Percentiles rank a stretch among this genome's conserved stretches.
Conservation (phyloP, 805 yeast species). For the Suhomyces sp. region DNA sequence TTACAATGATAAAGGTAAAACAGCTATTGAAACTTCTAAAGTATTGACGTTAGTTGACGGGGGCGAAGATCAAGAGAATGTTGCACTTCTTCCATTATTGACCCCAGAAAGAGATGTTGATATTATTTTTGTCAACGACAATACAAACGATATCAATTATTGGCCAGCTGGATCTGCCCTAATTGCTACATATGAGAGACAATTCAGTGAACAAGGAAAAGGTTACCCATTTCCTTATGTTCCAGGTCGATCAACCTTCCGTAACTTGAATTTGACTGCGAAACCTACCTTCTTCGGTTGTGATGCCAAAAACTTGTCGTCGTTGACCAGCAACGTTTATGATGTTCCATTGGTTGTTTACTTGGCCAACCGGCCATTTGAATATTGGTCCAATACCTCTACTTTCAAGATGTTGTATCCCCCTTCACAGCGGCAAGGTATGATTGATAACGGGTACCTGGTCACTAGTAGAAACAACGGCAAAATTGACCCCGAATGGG, state of each 20-base stretch:
- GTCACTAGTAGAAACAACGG: conserved; percentile 62
- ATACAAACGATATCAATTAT: conserved; percentile 28
- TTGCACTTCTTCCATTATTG: conserved; percentile 40
- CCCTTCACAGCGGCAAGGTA: conserved; percentile 51
- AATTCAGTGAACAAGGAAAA: conserved; percentile 42
- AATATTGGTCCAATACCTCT: conserved; percentile 65
- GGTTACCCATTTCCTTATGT: conserved; percentile 75
- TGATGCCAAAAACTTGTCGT: conserved; percentile 59
- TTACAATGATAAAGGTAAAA: conserved; percentile 25
- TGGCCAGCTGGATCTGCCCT: conserved; percentile 44
- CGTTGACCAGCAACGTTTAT: conserved; percentile 21
- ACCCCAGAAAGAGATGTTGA: conserved; percentile 34
- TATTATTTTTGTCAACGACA: conserved; percentile 39
- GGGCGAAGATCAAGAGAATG: conserved; percentile 41
- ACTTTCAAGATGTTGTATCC: conserved; percentile 65
- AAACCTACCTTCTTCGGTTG: conserved; percentile 85
- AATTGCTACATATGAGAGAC: conserved; percentile 33
- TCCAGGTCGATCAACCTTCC: conserved; percentile 64
- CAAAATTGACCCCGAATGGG: conserved; percentile 67
- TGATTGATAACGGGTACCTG: conserved; percentile 75
- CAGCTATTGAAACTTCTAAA: conserved; percentile 18
- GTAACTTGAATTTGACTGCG: conserved; percentile 57
- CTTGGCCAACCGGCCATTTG: conserved; percentile 68
- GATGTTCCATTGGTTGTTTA: conserved; percentile 76
- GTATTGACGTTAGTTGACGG: conserved; percentile 39